phyloP scores from a whole-genome alignment of 768 basidiomycete genomes.

The Exidia glandulosa region DNA sequence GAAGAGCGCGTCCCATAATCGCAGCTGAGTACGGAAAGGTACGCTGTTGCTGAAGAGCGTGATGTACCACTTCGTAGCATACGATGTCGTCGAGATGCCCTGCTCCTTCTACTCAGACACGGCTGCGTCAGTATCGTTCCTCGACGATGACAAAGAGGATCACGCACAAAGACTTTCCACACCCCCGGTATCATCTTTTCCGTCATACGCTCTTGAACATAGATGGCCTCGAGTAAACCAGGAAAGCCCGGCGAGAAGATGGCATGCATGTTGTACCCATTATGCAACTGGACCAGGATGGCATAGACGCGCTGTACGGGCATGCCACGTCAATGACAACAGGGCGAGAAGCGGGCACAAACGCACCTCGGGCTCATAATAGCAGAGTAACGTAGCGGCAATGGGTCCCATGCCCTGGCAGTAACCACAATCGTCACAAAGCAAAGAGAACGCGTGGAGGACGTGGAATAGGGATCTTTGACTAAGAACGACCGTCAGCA shows the following conservation, averaged over 20 bases:
- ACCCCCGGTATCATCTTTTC: conserved; percentile 85
- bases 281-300: conserved; percentile 73
- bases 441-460: conserved; percentile 80
- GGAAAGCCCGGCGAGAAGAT: conserved; percentile 94
- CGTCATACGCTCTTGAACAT: conserved; percentile 84
- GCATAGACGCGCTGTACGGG: conserved; percentile 54
- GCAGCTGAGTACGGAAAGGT: conserved; percentile 87
- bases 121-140: neutral
- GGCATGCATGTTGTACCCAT: conserved; percentile 62
- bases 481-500: conserved; percentile 26
- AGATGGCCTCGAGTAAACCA: conserved; percentile 90
- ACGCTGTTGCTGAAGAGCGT: conserved; percentile 93
- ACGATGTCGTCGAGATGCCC: conserved; percentile 85
- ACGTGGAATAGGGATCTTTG: conserved; percentile 95
- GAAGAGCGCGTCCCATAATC: conserved; percentile 91
- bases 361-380: conserved; percentile 70
- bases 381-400: conserved; percentile 87
- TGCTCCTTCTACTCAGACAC: conserved; percentile 44
- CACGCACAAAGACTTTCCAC: conserved; percentile 60
- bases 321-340: neutral
- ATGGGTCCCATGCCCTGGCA: conserved; percentile 99
- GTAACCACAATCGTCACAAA: conserved; percentile 83
- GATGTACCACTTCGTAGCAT: conserved; percentile 99
- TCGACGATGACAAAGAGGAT: neutral
- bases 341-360: neutral